Conservation (phyloP, 805 yeast species). For the Spathaspora girioi region DNA sequence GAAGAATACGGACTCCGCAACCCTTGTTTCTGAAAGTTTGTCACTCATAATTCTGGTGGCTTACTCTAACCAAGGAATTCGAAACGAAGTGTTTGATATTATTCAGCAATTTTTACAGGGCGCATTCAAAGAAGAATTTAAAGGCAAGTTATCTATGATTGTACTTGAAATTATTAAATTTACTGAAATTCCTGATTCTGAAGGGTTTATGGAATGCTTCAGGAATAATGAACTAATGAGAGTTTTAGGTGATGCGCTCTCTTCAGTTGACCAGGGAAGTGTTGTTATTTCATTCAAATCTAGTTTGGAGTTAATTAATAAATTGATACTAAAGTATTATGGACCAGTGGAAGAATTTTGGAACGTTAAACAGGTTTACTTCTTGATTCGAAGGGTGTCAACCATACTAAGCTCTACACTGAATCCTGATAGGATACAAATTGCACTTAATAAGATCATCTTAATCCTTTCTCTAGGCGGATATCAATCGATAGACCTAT, state of each 20-base stretch:
- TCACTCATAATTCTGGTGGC: slow-evolving; percentile 43
- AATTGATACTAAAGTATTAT: slow-evolving; percentile 20
- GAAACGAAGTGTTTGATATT: slow-evolving; percentile 26
- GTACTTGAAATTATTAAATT: slow-evolving; percentile 33
- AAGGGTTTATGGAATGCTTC: neutral
- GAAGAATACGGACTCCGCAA: slow-evolving; percentile 10
- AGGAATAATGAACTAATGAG: neutral
- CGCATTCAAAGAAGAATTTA: slow-evolving; percentile 18
- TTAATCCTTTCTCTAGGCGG: slow-evolving; percentile 20
- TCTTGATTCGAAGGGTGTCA: slow-evolving; percentile 33
- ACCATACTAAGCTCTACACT: slow-evolving; percentile 16
- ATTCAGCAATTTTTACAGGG: slow-evolving; percentile 12
- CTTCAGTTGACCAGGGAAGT: neutral
- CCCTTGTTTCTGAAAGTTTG: slow-evolving; percentile 29
- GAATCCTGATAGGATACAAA: slow-evolving; percentile 16
- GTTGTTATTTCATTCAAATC: slow-evolving; percentile 22
- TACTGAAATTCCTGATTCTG: slow-evolving; percentile 31
- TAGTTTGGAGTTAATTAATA: slow-evolving; percentile 20
- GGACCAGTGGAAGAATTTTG: slow-evolving; percentile 22
- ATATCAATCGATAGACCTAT: neutral
- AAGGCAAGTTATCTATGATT: slow-evolving; percentile 25
- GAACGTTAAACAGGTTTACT: slow-evolving; percentile 30
- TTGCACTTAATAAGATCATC: slow-evolving; percentile 34
- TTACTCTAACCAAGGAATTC: slow-evolving; percentile 35
- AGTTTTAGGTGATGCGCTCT: neutral